Evolutionary conservation across 1,139 yeast genomes (phyloP), one percentile per base, ranked within the genome.

Genomic region (Lodderomyces pseudojiufengensis): DNA sequence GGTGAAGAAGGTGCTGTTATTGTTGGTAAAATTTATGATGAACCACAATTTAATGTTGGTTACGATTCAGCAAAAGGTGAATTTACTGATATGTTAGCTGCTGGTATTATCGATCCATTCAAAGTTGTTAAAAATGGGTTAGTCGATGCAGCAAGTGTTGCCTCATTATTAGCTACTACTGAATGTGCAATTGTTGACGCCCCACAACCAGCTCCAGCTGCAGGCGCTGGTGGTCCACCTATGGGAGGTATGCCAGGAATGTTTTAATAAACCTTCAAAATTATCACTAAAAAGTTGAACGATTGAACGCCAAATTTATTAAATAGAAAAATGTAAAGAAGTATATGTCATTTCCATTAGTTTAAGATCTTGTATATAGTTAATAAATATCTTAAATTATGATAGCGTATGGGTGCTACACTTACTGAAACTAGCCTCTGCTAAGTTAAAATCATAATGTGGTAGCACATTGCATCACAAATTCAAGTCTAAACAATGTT

Each of bases 131-230:
- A 95, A 74, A 84, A 88, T 52, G 98, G 98, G 50, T 76, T 92
- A 56, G 92, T 88, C 40, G 98, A 92, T 56, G 99, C 99, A 43
- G 78, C 95, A 39, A 96, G 97, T 72, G 98, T 92, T 50, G 98
- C 99, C 37, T 88, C 97, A 21, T 76, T 92, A 63, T 78, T 92
- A 64, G 98, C 97, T 50, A 94, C 98, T 40, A 92, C 98, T 47
- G 99, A 92, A 72, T 94, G 97, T 67, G 97, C 97, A 48, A 87
- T 92, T 59, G 97, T 90, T 44, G 97, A 90, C 55, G 96, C 95
- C 54, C 97, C 97, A 52, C 90, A 85, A 68, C 95, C 92, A 52
- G 76, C 85, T 64, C 74, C 80, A 50, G 65, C 83, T 47, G 78
- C 88, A 47, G 74, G 85, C 42, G 52, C 67, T 35, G 75, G 80